Base-by-base conservation (phyloP, 179 eudicot species). In the Nepenthes alata region DNA sequence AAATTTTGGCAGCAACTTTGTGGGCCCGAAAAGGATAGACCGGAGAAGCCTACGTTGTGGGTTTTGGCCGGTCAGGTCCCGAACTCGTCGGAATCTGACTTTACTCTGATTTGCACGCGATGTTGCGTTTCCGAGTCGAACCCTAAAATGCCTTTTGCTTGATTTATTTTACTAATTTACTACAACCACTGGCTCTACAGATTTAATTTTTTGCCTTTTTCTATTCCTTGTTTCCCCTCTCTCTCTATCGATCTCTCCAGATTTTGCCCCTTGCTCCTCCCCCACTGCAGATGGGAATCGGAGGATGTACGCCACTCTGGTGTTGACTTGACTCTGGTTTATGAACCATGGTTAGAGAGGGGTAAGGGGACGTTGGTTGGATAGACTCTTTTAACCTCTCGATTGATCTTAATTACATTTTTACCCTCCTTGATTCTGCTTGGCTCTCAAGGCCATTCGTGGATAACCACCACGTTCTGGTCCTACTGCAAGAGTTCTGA, bases 71-170 rank as follows among this genome's bases (percentile, higher is more conserved):
- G 63, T 57, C 71, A 70, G 67, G 5, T 44, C 73, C 75, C 79
- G 81, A 70, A 77, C 67, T 73, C 70, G 79, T 74, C 86, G 93
- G 86, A 77, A 74, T 70, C 75, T 79, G 72, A 59, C 59, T 57
- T 6, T 53, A 53, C 69, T 56, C 58, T 25, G 59, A 53, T 37
- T 47, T 62, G 66, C 60, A 63, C 67, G 67, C 71, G 63, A 62
- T 60, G 3, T 58, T 67, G 50, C 58, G 41, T 58, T 35, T 47
- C 56, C 61, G 67, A 75, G 77, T 72, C 82, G 72, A 80, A 71
- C 84, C 78, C 84, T 73, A 41, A 41, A 80, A 63, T 13, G 13
- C 50, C 50, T 63, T 63, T 72, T 61, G 61, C 51, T 57, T 59
- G 38, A 34, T 11, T 58, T 64, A 58, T 54, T 25, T 25, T 25